Evolutionary conservation across 495 filamentous ascomycete species (phyloP), one percentile per base, ranked within the genome.

Genomic region (Aspergillus bridgeri): DNA sequence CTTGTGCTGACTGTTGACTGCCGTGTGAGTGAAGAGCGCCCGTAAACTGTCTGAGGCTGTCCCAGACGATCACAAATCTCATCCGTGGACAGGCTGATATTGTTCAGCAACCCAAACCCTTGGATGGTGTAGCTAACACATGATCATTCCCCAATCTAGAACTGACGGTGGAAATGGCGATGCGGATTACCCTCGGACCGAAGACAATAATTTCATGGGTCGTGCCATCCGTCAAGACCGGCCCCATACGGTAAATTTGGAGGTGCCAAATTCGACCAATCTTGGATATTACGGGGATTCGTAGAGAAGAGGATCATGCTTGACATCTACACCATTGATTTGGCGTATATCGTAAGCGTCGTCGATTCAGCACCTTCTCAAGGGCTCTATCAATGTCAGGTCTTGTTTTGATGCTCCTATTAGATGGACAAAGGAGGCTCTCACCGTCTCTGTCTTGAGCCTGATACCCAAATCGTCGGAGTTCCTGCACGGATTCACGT

Each of bases 91-190:
- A 8, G 19, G 44, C 24, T 42, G 22, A 48, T 48, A 21, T 38
- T 9, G 56, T 18, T 52, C 33, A 42, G 27, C 48, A 42, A 18
- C 25, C 33, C 21, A n/a, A 15, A 19, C 48, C 38, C 33, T 18
- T 25, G 9, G 11, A 23, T 8, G 21, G 44, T 7, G 22, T 9
- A 21, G 51, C 27, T 18, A 20, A 53, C 51, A 38, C 42, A 46
- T 19, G 50, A 54, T 59, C 57, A 15, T 59, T 54, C 19, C 57
- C 44, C 7, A 49, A 59, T 48, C 22, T 44, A 48, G 57, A 24
- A 49, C 27, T 49, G 51, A 25, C 19, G 42, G 21, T 50, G 53
- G 57, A 51, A 19, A 49, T 23, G 17, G 25, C 42, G 33, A 21
- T 6, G n/a, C 53, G 56, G 48, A 38, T 24, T 20, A 52, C 17